Conservation (phyloP, 768 basidiomycete genomes). For the Tylopilus sp. region DNA sequence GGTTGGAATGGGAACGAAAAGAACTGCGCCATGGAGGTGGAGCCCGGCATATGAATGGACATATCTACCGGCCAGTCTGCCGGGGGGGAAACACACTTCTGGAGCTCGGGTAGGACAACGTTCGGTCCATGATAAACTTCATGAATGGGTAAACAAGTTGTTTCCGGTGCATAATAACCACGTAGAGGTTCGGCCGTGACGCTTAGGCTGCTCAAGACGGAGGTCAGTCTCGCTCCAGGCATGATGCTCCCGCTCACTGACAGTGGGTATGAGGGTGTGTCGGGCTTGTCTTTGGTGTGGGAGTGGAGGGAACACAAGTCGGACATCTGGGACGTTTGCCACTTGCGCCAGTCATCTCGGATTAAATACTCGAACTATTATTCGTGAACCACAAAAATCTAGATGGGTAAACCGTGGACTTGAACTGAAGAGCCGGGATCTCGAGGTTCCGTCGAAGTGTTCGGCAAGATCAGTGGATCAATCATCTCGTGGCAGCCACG, state of each 20-base stretch:
- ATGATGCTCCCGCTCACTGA: constrained; percentile 9
- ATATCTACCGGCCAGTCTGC: not conserved
- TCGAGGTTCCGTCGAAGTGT: not conserved
- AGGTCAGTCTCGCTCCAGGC: constrained; percentile 5
- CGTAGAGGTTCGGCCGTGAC: not conserved
- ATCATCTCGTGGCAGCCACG: constrained; percentile 7
- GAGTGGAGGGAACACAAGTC: not conserved
- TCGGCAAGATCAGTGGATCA: not conserved
- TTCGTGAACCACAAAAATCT: not conserved
- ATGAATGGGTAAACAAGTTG: not conserved
- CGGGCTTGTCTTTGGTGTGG: not conserved
- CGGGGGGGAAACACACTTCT: not conserved
- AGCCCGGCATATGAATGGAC: not conserved
- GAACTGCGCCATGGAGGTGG: not conserved
- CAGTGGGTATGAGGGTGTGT: not conserved
- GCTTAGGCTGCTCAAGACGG: constrained; percentile 5
- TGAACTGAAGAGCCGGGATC: not conserved
- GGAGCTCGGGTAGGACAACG: not conserved
- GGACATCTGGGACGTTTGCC: constrained; percentile 6
- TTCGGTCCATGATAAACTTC: not conserved
- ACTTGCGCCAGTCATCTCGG: not conserved
- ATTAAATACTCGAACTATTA: constrained; percentile 9
- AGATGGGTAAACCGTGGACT: constrained; percentile 5
- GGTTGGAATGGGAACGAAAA: not conserved
- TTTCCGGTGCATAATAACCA: not conserved